A percentile compares a stretch with the other conserved stretches of the same genome.
Conservation (phyloP, 2,329 filamentous ascomycete species). For the Xylariales sp. region DNA sequence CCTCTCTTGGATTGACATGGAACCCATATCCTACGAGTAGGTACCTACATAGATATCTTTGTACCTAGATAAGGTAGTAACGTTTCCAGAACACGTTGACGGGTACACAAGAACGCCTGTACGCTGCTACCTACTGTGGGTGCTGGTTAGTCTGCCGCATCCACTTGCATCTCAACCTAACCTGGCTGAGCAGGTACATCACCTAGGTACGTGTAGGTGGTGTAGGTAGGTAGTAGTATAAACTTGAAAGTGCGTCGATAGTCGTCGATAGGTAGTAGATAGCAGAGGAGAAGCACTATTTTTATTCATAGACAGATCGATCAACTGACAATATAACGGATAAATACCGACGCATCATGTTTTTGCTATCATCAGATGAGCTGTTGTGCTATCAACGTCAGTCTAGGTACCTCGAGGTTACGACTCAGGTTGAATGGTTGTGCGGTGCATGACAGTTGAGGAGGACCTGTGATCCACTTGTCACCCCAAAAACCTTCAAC, state of each 20-base stretch:
- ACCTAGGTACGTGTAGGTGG: not conserved
- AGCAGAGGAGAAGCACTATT: not conserved
- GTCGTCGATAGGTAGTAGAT: too few species aligned
- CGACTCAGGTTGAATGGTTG: conserved; percentile 6
- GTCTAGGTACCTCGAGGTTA: not conserved
- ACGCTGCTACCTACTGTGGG: conserved; percentile 4
- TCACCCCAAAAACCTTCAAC: not conserved
- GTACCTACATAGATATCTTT: too few species aligned
- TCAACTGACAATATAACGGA: conserved; percentile 14
- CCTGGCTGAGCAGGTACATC: conserved; percentile 28
- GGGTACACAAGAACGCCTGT: not conserved
- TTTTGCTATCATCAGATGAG: conserved; percentile 3
- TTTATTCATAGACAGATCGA: not conserved
- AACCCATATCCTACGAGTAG: too few species aligned
- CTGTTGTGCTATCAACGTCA: conserved; percentile 16
- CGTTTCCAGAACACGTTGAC: conserved; percentile 20
- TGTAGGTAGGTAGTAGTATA: too few species aligned
- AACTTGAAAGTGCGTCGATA: too few species aligned
- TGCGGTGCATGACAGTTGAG: conserved; percentile 1
- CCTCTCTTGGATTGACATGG: conserved; percentile 7
- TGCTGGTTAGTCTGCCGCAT: not conserved
- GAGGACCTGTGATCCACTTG: conserved; percentile 19
- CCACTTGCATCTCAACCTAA: conserved; percentile 5
- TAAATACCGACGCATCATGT: not conserved
- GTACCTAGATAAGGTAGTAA: too few species aligned